These are phyloP conservation scores for Neotropicomus parvogracilis DNA, from an alignment of 1,284 basidiomycete genomes.

Conservation along the genomic window DNA sequence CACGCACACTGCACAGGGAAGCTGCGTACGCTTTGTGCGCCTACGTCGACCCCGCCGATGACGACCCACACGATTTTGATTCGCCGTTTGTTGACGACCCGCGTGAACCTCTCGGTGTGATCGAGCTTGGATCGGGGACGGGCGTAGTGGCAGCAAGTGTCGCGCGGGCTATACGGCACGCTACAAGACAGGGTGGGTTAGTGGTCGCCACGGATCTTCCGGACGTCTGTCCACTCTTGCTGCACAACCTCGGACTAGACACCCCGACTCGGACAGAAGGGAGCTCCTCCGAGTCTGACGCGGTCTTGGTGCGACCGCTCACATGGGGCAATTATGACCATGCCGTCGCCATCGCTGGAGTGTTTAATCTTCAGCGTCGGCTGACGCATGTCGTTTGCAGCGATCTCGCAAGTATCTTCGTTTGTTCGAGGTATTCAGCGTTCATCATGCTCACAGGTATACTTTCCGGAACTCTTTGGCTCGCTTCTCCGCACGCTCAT, in stretches of 20 bases:
- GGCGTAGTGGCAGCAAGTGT: slow-evolving; percentile 58
- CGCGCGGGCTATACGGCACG: slow-evolving; percentile 28
- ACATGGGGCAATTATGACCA: slow-evolving; percentile 59
- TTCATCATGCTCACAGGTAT: slow-evolving; percentile 45
- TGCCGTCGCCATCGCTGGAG: slow-evolving; percentile 36
- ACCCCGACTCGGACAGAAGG: not conserved
- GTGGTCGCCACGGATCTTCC: slow-evolving; percentile 69
- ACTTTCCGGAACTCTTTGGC: slow-evolving; percentile 70
- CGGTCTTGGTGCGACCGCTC: slow-evolving; percentile 49
- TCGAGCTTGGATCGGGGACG: slow-evolving; percentile 74
- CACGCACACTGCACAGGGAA: slow-evolving; percentile 49
- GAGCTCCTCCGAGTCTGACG: not conserved
- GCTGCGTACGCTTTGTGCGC: slow-evolving; percentile 59
- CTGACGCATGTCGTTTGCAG: slow-evolving; percentile 70
- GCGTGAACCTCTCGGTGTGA: slow-evolving; percentile 17
- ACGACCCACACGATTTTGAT: slow-evolving; percentile 47
- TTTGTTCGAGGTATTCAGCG: not conserved
- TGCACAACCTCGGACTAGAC: slow-evolving; percentile 43
- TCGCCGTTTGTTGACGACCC: slow-evolving; percentile 45
- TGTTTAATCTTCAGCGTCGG: slow-evolving; percentile 33
- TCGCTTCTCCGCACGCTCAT: slow-evolving; percentile 68
- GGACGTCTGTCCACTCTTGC: slow-evolving; percentile 62
- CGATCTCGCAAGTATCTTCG: slow-evolving; percentile 54
- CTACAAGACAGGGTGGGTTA: slow-evolving; percentile 24
- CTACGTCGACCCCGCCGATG: slow-evolving; percentile 49